Evolutionary conservation across 495 filamentous ascomycete genomes (phyloP).

Genomic region (Penicillium fimorum): DNA sequence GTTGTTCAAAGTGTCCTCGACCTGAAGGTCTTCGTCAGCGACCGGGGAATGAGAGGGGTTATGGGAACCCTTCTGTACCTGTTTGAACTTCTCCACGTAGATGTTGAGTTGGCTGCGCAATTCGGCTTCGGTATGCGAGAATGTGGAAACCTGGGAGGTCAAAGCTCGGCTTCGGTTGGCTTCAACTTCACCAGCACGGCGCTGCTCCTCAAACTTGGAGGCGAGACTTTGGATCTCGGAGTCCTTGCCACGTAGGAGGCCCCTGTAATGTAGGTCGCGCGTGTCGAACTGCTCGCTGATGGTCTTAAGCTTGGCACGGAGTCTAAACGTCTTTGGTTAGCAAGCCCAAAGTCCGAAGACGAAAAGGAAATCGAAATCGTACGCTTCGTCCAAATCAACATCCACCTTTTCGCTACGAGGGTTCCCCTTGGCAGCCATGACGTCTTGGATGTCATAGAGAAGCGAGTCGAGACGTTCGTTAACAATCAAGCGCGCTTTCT

Average conservation of each 20-base stretch:
- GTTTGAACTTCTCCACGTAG: conserved; percentile 99
- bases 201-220: conserved; percentile 82
- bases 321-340: conserved; percentile 49
- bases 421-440: conserved; percentile 74
- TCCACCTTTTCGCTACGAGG: conserved; percentile 70
- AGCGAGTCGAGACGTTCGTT: conserved; percentile 78
- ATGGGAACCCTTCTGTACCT: conserved; percentile 61
- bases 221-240: conserved; percentile 92
- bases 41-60: conserved; percentile 15
- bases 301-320: conserved; percentile 86
- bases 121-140: conserved; percentile 93
- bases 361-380: conserved; percentile 26
- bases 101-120: conserved; percentile 94
- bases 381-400: conserved; percentile 86
- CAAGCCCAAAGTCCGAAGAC: neutral
- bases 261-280: conserved; percentile 86
- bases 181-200: conserved; percentile 82
- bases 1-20: conserved; percentile 98
- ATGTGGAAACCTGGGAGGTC: conserved; percentile 88
- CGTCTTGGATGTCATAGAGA: conserved; percentile 75
- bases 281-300: conserved; percentile 95
- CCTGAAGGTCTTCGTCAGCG: conserved; percentile 53
- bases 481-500: conserved; percentile 74
- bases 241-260: conserved; percentile 87
- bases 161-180: conserved; percentile 73